These are phyloP conservation scores for Erodium trifolium DNA, from an alignment of 441 rosid genomes.

Conservation along the genomic window DNA sequence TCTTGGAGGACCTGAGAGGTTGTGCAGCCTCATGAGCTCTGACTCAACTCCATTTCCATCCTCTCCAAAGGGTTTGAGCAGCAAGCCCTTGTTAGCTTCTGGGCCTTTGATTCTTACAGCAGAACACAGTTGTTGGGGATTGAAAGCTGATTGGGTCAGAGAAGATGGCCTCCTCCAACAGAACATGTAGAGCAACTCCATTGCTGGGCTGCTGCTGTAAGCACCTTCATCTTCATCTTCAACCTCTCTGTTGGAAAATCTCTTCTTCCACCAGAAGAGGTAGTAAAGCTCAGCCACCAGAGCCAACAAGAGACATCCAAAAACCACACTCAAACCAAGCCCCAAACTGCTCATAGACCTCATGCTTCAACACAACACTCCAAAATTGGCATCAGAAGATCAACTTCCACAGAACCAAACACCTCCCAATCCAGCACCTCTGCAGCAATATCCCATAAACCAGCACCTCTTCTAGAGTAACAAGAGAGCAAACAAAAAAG, in stretches of 20 bases:
- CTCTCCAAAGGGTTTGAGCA: conserved; percentile 33
- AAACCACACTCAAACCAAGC: conserved; percentile 76
- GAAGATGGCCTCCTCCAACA: conserved; percentile 59
- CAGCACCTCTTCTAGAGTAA: neutral
- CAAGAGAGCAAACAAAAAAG: conserved; percentile 12
- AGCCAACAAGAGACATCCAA: conserved; percentile 71
- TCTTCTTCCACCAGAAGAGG: conserved; percentile 84
- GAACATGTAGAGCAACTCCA: conserved; percentile 63
- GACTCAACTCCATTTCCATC: conserved; percentile 28
- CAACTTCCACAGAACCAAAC: neutral
- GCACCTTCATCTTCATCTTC: conserved; percentile 45
- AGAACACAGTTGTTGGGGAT: conserved; percentile 32
- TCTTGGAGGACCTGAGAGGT: conserved; percentile 65
- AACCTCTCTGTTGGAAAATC: conserved; percentile 33
- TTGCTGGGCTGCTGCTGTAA: conserved; percentile 39
- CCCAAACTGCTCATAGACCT: conserved; percentile 83
- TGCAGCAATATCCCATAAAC: conserved; percentile 9
- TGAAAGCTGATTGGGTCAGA: conserved; percentile 28
- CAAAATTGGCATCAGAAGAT: conserved; percentile 22
- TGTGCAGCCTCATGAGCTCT: conserved; percentile 43
- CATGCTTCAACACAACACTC: conserved; percentile 35
- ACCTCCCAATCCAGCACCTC: too few species aligned
- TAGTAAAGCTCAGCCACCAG: conserved; percentile 74
- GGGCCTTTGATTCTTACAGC: conserved; percentile 18
- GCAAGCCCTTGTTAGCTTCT: conserved; percentile 33